phyloP scores from a whole-genome alignment of 2,329 filamentous ascomycete genomes.

The Exophiala viscosa region DNA sequence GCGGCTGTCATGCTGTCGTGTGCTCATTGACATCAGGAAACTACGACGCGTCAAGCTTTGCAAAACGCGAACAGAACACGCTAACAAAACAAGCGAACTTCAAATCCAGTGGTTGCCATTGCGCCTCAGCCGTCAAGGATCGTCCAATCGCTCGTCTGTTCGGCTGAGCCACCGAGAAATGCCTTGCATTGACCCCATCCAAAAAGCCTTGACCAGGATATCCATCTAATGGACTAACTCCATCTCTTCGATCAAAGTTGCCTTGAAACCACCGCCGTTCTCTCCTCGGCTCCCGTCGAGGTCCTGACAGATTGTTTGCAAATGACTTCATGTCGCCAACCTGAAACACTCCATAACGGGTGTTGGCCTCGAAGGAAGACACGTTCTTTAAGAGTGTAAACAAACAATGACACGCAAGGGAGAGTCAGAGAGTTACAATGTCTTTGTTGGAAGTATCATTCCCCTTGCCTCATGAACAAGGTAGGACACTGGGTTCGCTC shows the following conservation, averaged over 20 bases:
- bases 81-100: constrained; percentile 1
- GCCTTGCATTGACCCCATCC: too few species aligned
- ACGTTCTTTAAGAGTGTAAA: not conserved
- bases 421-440: not conserved
- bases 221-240: not conserved
- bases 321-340: constrained; percentile 1
- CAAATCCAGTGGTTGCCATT: not conserved
- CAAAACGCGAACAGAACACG: constrained; percentile 10
- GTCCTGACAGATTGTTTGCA: not conserved
- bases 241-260: not conserved
- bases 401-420: constrained; percentile 1
- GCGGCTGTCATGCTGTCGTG: not conserved
- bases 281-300: not conserved
- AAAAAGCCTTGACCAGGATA: not conserved
- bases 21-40: not conserved
- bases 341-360: constrained; percentile 4
- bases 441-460: too few species aligned
- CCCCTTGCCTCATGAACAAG: too few species aligned
- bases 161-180: too few species aligned
- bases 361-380: constrained; percentile 1
- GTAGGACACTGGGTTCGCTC: too few species aligned
- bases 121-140: constrained; percentile 1
- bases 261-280: not conserved
- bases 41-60: constrained; percentile 2
- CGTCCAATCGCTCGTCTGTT: not conserved